These are phyloP conservation scores for Calonectria honghensis DNA, from an alignment of 2,329 filamentous ascomycete species.

Conservation along the genomic window DNA sequence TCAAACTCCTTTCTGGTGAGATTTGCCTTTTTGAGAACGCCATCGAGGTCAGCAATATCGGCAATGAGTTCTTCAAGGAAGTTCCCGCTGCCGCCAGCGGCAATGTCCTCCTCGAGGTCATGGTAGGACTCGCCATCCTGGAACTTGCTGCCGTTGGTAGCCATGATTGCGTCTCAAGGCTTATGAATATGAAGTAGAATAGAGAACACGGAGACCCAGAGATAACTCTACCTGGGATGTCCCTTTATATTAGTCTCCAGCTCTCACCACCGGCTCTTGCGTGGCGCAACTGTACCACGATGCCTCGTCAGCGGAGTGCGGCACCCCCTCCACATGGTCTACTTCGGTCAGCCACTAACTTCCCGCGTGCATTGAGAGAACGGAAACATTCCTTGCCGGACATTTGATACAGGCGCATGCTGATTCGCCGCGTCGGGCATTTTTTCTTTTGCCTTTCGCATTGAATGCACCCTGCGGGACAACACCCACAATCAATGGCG, in stretches of 20 bases:
- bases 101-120: slow-evolving; percentile 41
- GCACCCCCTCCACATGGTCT: background rate
- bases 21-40: slow-evolving; percentile 58
- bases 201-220: background rate
- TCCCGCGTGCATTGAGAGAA: background rate
- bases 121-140: slow-evolving; percentile 63
- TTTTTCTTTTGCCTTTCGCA: background rate
- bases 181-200: background rate
- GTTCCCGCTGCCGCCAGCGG: background rate
- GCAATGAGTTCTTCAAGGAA: slow-evolving; percentile 50
- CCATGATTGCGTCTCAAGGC: slow-evolving; percentile 52
- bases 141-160: slow-evolving; percentile 56
- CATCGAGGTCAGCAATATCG: slow-evolving; percentile 58
- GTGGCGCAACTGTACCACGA: background rate
- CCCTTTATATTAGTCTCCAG: background rate
- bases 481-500: background rate
- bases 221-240: background rate
- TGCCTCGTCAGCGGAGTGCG: background rate
- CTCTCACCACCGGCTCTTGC: background rate
- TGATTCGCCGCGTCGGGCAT: background rate
- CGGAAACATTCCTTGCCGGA: background rate
- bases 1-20: slow-evolving; percentile 53
- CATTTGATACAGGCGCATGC: background rate
- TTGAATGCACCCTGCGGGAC: background rate
- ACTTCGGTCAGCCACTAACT: background rate